A percentile compares a stretch with the other conserved stretches of the same genome.
Evolutionary conservation across 2,329 filamentous ascomycete genomes (phyloP).

Genomic region (Botryotinia calthae): DNA sequence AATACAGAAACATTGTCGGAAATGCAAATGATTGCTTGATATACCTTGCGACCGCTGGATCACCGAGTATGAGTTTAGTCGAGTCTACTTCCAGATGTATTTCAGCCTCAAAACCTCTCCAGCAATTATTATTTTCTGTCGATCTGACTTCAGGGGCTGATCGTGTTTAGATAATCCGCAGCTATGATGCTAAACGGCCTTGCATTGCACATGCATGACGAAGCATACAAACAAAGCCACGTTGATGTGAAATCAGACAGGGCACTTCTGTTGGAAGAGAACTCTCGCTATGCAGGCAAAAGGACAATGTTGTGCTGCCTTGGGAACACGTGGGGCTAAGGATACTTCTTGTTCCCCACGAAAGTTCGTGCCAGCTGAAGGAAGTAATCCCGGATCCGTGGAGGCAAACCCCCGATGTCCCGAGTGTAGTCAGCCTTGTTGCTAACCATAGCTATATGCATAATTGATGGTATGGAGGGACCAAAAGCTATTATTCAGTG

Average conservation of each 20-base stretch:
- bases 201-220: background rate
- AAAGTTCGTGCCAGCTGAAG: background rate
- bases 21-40: background rate
- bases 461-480: background rate
- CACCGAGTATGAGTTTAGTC: background rate
- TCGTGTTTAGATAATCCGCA: background rate
- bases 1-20: background rate
- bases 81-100: background rate
- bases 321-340: background rate
- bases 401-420: background rate
- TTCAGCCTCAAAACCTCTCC: background rate
- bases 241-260: background rate
- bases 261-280: background rate
- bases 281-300: background rate
- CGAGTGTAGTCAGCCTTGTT: background rate
- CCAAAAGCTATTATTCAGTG: background rate
- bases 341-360: background rate
- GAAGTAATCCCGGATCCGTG: background rate
- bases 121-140: background rate
- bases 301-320: background rate
- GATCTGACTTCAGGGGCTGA: background rate
- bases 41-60: background rate
- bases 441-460: slow-evolving; percentile 2
- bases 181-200: background rate
- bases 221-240: background rate